These are phyloP conservation scores for Camellia granthamiana DNA, from an alignment of 148 eudicot genomes.

Conservation along the genomic window DNA sequence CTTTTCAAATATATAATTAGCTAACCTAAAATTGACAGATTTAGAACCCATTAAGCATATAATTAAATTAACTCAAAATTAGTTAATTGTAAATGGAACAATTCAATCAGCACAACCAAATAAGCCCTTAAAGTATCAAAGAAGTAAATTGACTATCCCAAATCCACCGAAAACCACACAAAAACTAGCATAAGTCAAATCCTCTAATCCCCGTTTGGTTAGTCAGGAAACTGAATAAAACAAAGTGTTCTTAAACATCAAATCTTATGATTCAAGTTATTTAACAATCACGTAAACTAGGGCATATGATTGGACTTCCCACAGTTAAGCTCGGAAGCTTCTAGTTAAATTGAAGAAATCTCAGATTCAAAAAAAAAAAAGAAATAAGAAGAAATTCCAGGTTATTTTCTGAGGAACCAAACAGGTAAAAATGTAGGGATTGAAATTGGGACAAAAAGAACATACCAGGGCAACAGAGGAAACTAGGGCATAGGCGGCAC, in stretches of 20 bases:
- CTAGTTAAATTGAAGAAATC: not conserved
- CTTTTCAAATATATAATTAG: not conserved
- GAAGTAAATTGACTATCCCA: not conserved
- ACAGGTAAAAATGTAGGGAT: not conserved
- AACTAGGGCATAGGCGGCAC: constrained; percentile 65
- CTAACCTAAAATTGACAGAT: too few relatives aligned
- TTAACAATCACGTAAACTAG: not conserved
- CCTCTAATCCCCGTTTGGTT: not conserved
- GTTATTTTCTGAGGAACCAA: not conserved
- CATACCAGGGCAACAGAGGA: constrained; percentile 72
- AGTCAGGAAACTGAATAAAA: not conserved
- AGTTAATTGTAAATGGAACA: not conserved
- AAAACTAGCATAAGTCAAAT: not conserved
- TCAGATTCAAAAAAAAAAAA: not conserved
- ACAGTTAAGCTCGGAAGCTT: not conserved
- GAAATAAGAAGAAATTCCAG: too few relatives aligned
- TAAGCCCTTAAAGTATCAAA: not conserved
- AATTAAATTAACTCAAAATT: not conserved
- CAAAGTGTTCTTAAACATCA: not conserved
- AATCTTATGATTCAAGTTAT: not conserved
- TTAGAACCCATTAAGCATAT: not conserved
- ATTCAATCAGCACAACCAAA: not conserved
- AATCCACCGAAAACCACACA: not conserved
- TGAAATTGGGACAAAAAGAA: not conserved
- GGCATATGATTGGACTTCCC: not conserved